Base-by-base conservation (phyloP, 495 filamentous ascomycete genomes). In the Hypoxylon cercidicola region DNA sequence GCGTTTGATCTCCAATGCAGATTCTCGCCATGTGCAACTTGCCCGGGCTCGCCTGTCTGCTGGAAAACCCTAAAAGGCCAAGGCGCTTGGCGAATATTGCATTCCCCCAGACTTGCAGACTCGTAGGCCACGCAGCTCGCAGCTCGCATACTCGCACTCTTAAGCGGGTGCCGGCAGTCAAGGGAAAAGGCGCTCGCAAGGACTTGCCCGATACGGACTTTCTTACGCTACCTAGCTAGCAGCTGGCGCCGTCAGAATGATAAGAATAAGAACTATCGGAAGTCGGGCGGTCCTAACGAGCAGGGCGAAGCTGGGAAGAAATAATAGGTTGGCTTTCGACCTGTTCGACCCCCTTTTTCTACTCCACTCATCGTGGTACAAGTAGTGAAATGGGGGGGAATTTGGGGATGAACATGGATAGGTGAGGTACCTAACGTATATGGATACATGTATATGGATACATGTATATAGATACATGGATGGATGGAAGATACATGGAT, bases 181-280 rank as follows among this genome's bases (percentile, higher is more conserved):
- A 51, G 58, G 47, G 48, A 44, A 21, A 44, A 56, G 40, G 43
- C 49, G 63, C 23, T 67, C 71, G 71, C 71, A 60, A 71, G 71
- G 71, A 73, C 71, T 67, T 73, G 62, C 71, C 71, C 40, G 48
- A 73, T 64, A 20, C 20, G 64, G 62, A 20, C 0, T 3, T 35
- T 63, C 3, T 55, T 28, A 63, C 65, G 65, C 65, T 64, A 32
- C 23, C 23, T 32, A 32, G 30, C 30, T 32, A 7, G 30, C 30
- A 32, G 30, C 30, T 32, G 30, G 30, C 60, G 64, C 48, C 63
- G 13, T 59, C 59, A 56, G 19, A 68, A 68, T 54, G 64, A 68
- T 68, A 68, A 68, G 58, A 28, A 16, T 2, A 12, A 1, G 12
- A 13, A 7, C 37, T 61, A 66, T 57, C 57, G 47, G 52, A 43